Evolutionary conservation across 1,284 basidiomycete species (phyloP).

Genomic region (Lignosus rhinocerotis): DNA sequence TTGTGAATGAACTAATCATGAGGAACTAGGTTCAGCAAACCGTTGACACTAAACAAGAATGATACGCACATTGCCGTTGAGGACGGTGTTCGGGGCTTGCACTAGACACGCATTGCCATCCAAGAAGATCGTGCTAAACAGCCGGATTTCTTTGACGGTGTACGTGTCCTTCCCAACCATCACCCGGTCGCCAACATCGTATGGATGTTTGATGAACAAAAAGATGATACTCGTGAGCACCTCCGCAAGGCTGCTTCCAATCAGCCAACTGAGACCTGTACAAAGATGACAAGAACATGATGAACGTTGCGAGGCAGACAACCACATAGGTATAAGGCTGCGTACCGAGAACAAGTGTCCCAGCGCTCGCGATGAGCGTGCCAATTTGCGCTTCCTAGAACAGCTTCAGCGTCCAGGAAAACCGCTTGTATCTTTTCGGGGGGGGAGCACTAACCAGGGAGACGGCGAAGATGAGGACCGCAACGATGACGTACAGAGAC

Average conservation of each 20-base stretch:
- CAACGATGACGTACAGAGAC: conserved; percentile 66
- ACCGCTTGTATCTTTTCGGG: conserved; percentile 28
- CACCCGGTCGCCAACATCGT: conserved; percentile 87
- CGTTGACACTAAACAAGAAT: conserved; percentile 8
- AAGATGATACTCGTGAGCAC: conserved; percentile 81
- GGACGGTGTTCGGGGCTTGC: conserved; percentile 68
- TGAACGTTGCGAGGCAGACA: neutral
- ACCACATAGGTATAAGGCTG: neutral
- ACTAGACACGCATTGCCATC: conserved; percentile 59
- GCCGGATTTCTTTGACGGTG: conserved; percentile 85
- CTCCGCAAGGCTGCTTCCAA: conserved; percentile 72
- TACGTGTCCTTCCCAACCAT: conserved; percentile 57
- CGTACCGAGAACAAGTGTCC: conserved; percentile 78
- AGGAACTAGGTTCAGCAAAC: conserved; percentile 43
- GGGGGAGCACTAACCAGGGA: conserved; percentile 50
- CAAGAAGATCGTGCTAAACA: conserved; percentile 79
- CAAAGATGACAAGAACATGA: neutral
- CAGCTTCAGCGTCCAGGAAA: conserved; percentile 30
- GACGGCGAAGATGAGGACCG: conserved; percentile 74
- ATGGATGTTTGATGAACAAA: conserved; percentile 85
- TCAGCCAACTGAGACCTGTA: conserved; percentile 83
- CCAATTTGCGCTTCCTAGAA: conserved; percentile 66
- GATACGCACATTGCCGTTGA: conserved; percentile 63
- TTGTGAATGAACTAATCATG: conserved; percentile 64
- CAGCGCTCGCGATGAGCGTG: conserved; percentile 78